These are phyloP conservation scores for Phytophthora pseudosyringae DNA, from an alignment of 352 stramenopile genomes.

Conservation along the genomic window DNA sequence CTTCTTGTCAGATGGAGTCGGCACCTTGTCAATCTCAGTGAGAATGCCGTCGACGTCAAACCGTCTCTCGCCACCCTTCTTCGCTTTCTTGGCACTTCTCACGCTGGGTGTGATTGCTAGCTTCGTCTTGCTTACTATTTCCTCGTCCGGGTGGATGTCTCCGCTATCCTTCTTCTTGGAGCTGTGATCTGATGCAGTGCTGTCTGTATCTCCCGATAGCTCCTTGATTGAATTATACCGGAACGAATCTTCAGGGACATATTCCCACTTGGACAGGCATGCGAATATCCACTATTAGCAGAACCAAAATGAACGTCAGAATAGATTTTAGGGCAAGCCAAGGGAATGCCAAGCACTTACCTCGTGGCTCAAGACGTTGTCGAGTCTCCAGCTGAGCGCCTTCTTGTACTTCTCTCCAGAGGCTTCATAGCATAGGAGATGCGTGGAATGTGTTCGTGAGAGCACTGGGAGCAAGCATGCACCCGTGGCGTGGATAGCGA, in stretches of 20 bases:
- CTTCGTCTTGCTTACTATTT: constrained; percentile 35
- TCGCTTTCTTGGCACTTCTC: constrained; percentile 38
- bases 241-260: constrained; percentile 63
- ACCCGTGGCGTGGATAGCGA: constrained; percentile 83
- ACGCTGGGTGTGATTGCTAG: constrained; percentile 28
- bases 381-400: constrained; percentile 78
- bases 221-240: constrained; percentile 43
- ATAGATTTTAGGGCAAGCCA: constrained; percentile 1
- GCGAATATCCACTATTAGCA: constrained; percentile 74
- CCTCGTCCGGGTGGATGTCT: constrained; percentile 22
- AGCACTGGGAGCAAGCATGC: constrained; percentile 86
- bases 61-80: constrained; percentile 33
- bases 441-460: constrained; percentile 82
- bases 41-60: constrained; percentile 68
- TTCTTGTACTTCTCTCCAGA: constrained; percentile 89
- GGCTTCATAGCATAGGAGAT: constrained; percentile 80
- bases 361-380: constrained; percentile 84
- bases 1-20: constrained; percentile 49
- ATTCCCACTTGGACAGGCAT: constrained; percentile 70
- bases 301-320: constrained; percentile 7
- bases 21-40: constrained; percentile 61
- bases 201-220: constrained; percentile 31
- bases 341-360: constrained; percentile 37
- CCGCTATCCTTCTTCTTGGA: constrained; percentile 34
- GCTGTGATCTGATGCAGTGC: constrained; percentile 26